phyloP scores from a whole-genome alignment of 176 grass and related monocot genomes.

The Rhynchospora tenuis region DNA sequence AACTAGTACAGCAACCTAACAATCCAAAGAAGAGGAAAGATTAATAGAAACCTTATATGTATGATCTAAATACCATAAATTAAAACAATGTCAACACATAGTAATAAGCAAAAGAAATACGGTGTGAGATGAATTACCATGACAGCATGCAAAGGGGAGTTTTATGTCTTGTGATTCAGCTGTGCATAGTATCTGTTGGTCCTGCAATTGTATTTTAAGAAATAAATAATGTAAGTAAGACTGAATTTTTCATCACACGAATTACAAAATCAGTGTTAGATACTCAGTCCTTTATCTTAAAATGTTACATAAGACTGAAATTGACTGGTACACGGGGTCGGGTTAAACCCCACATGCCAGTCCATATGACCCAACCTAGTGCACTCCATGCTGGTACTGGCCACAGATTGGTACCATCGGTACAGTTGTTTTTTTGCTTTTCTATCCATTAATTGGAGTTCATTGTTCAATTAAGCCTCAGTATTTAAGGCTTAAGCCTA shows the following conservation, averaged over 20 bases:
- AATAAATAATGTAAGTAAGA: neutral
- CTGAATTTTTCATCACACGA: neutral
- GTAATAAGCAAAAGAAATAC: neutral
- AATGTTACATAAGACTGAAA: neutral
- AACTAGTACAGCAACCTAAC: conserved; percentile 36
- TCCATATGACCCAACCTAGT: neutral
- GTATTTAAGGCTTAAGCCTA: neutral
- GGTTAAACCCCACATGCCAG: neutral
- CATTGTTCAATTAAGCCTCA: neutral
- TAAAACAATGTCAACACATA: neutral
- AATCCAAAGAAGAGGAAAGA: neutral
- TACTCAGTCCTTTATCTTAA: neutral
- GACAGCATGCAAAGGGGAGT: conserved; percentile 82
- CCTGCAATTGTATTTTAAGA: conserved; percentile 31
- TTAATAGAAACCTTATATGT: neutral
- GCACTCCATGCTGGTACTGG: neutral
- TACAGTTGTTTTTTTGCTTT: neutral
- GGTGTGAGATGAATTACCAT: conserved; percentile 36
- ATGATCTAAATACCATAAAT: neutral
- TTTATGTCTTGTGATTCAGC: conserved; percentile 77
- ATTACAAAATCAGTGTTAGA: neutral
- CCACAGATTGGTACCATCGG: neutral
- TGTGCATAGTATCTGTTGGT: conserved; percentile 92
- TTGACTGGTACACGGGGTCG: neutral
- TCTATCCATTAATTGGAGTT: neutral